Evolutionary conservation across 2,329 filamentous ascomycete genomes (phyloP).

Genomic region (Cryphonectria radicalis): DNA sequence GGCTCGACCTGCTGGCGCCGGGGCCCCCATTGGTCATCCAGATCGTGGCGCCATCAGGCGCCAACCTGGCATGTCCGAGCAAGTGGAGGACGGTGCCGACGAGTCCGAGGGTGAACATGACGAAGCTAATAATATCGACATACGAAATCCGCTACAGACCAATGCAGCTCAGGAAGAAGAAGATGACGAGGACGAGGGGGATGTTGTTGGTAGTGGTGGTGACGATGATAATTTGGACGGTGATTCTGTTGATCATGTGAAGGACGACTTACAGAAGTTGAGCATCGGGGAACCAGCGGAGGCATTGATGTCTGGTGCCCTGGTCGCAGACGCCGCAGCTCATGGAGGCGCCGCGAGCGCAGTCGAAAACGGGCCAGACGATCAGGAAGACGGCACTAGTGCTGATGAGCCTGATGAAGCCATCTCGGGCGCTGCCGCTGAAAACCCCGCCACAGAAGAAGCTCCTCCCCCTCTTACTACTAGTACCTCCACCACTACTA

Average conservation of each 20-base stretch:
- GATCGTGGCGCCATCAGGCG: slow-evolving; percentile 27
- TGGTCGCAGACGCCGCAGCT: slow-evolving; percentile 17
- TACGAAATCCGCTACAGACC: slow-evolving; percentile 43
- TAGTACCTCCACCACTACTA: slow-evolving; percentile 32
- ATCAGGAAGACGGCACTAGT: not conserved
- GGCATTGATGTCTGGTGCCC: slow-evolving; percentile 27
- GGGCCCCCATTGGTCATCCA: slow-evolving; percentile 3
- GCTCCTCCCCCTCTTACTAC: slow-evolving; percentile 18
- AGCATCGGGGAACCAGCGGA: slow-evolving; percentile 23
- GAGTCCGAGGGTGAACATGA: not conserved
- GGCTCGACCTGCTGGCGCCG: not conserved
- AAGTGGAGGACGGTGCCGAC: slow-evolving; percentile 35
- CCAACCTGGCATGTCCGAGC: slow-evolving; percentile 20
- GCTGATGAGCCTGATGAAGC: slow-evolving; percentile 33
- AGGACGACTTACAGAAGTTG: slow-evolving; percentile 27
- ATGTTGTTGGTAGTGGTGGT: slow-evolving; percentile 33
- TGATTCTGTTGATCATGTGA: slow-evolving; percentile 26
- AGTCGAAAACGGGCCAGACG: not conserved
- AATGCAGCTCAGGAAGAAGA: slow-evolving; percentile 29
- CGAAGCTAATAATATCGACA: slow-evolving; percentile 26
- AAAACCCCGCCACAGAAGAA: slow-evolving; percentile 29
- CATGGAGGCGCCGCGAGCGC: slow-evolving; percentile 3
- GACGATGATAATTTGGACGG: slow-evolving; percentile 20
- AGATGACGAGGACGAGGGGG: slow-evolving; percentile 28
- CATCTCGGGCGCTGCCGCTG: slow-evolving; percentile 38